phyloP scores from a whole-genome alignment of 202 grass and related monocot genomes.

The Zoysia matrella region DNA sequence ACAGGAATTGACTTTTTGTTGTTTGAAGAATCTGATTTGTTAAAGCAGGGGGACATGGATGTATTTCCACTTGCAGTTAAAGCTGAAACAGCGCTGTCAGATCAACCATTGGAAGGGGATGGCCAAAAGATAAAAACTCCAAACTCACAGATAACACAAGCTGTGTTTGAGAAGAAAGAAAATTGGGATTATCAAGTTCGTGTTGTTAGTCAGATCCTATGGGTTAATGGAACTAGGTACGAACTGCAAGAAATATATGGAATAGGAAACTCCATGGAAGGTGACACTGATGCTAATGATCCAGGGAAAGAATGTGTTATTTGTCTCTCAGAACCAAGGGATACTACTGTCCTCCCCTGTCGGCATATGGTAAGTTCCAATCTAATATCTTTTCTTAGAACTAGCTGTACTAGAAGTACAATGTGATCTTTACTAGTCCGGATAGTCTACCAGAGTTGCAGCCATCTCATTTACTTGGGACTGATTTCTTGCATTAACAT shows the following conservation, averaged over 20 bases:
- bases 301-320: conserved; percentile 97
- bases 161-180: conserved; percentile 90
- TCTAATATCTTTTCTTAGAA: conserved; percentile 11
- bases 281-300: conserved; percentile 83
- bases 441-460: not conserved
- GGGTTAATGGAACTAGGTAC: conserved; percentile 89
- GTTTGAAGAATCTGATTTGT: conserved; percentile 74
- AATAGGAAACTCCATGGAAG: conserved; percentile 88
- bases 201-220: conserved; percentile 88
- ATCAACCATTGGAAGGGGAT: conserved; percentile 54
- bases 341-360: conserved; percentile 94
- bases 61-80: conserved; percentile 91
- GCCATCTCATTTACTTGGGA: not conserved
- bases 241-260: conserved; percentile 98
- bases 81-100: conserved; percentile 72
- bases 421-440: not conserved
- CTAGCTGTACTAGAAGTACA: conserved; percentile 10
- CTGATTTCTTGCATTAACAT: conserved; percentile 13
- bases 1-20: conserved; percentile 77
- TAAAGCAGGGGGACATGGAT: conserved; percentile 67
- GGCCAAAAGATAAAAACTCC: conserved; percentile 54
- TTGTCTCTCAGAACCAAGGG: conserved; percentile 91
- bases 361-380: conserved; percentile 86
- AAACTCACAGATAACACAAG: conserved; percentile 94
- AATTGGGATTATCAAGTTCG: conserved; percentile 69